Evolutionary conservation across 371 early-diverging fungal genomes (phyloP).

Genomic region (Mortierella sp.): DNA sequence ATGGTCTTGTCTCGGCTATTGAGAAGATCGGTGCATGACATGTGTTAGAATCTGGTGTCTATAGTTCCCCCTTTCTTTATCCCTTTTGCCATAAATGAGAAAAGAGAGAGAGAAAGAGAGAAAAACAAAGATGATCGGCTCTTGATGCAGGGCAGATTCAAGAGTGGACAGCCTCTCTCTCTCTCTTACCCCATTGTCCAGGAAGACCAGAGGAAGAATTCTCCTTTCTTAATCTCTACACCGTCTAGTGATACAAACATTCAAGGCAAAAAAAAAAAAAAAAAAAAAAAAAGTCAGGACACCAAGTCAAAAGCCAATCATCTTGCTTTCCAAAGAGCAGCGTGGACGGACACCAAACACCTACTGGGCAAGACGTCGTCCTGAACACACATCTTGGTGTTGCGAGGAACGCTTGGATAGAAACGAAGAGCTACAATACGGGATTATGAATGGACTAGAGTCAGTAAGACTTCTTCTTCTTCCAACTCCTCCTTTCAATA

Average conservation of each 20-base stretch:
- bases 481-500: too few relatives aligned
- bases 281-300: neutral
- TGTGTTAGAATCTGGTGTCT: too few relatives aligned
- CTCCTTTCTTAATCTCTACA: slow-evolving; percentile 66
- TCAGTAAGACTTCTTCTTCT: neutral
- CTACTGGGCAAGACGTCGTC: slow-evolving; percentile 73
- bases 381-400: slow-evolving; percentile 70
- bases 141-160: neutral
- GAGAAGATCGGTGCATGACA: neutral
- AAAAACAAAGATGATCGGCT: neutral
- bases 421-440: slow-evolving; percentile 69
- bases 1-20: slow-evolving; percentile 56
- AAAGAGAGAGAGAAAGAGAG: neutral
- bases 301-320: neutral
- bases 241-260: too few relatives aligned
- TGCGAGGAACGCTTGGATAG: slow-evolving; percentile 78
- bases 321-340: neutral
- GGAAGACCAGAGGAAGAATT: slow-evolving; percentile 62
- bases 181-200: slow-evolving; percentile 60
- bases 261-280: neutral
- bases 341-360: neutral
- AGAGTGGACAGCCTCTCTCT: too few relatives aligned
- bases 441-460: slow-evolving; percentile 20
- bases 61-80: too few relatives aligned
- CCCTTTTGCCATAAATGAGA: too few relatives aligned